These are phyloP conservation scores for Typha latifolia DNA, from an alignment of 176 grass and related monocot species.

Conservation along the genomic window DNA sequence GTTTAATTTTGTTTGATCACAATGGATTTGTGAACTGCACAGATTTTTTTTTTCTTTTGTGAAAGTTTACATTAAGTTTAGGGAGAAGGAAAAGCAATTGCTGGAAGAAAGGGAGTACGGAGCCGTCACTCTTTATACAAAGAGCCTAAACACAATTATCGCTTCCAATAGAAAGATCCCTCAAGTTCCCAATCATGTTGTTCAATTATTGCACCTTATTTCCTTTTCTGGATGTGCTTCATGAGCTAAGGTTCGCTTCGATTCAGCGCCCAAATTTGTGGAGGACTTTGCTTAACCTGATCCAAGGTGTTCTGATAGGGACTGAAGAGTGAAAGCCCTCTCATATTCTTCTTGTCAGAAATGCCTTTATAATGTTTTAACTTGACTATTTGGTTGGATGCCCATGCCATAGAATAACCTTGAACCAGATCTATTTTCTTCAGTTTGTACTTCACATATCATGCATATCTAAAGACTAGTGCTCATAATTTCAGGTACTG, in stretches of 20 bases:
- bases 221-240: neutral
- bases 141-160: neutral
- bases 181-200: neutral
- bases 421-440: too few relatives aligned
- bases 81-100: neutral
- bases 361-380: too few relatives aligned
- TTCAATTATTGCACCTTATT: neutral
- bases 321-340: neutral
- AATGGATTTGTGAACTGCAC: neutral
- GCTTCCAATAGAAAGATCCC: neutral
- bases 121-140: slow-evolving; percentile 5
- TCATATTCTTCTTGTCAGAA: neutral
- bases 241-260: neutral
- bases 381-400: too few relatives aligned
- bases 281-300: neutral
- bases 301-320: neutral
- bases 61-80: neutral
- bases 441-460: too few relatives aligned
- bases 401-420: too few relatives aligned
- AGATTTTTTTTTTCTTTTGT: neutral
- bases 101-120: neutral
- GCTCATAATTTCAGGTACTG: too few relatives aligned
- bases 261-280: neutral
- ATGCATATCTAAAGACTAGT: too few relatives aligned
- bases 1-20: too few relatives aligned